A percentile compares a stretch with the other conserved stretches of the same genome.
phyloP scores from a whole-genome alignment of 2,329 filamentous ascomycete genomes.

The Colletotrichum sp. region DNA sequence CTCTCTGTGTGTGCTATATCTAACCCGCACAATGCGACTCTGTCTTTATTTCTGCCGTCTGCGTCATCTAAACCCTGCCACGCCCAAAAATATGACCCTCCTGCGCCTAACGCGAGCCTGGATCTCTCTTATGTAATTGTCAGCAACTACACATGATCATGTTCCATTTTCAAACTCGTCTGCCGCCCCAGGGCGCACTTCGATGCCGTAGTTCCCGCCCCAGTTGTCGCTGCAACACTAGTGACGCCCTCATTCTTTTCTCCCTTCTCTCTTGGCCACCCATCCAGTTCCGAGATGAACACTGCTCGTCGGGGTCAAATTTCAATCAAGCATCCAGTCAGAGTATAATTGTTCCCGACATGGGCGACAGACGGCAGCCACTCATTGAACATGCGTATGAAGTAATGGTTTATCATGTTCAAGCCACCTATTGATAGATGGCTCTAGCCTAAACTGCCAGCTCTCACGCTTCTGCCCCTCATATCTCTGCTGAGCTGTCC shows the following conservation, averaged over 20 bases:
- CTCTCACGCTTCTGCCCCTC: conserved; percentile 1
- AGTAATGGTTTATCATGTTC: conserved; percentile 19
- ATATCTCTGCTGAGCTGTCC: not conserved
- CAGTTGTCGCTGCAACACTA: not conserved
- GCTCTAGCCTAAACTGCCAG: conserved; percentile 8
- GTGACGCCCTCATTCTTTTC: not conserved
- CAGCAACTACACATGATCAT: not conserved
- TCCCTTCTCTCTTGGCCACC: conserved; percentile 9
- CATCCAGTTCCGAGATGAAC: not conserved
- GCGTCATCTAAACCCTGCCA: not conserved
- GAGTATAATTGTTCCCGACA: not conserved
- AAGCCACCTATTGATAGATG: conserved; percentile 16
- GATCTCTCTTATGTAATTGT: not conserved
- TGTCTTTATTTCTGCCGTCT: not conserved
- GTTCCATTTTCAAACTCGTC: not conserved
- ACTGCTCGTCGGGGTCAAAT: not conserved
- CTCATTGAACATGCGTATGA: not conserved
- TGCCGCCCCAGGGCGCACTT: not conserved
- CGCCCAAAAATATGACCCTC: not conserved
- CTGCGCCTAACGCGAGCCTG: not conserved
- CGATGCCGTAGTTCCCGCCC: not conserved
- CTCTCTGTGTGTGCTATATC: not conserved
- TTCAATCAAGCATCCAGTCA: not conserved
- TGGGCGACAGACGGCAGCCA: not conserved
- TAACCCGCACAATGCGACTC: not conserved